A percentile compares a stretch with the other conserved stretches of the same genome.
Conservation (phyloP, 495 filamentous ascomycete species). For the Achaetomiella virescens region DNA sequence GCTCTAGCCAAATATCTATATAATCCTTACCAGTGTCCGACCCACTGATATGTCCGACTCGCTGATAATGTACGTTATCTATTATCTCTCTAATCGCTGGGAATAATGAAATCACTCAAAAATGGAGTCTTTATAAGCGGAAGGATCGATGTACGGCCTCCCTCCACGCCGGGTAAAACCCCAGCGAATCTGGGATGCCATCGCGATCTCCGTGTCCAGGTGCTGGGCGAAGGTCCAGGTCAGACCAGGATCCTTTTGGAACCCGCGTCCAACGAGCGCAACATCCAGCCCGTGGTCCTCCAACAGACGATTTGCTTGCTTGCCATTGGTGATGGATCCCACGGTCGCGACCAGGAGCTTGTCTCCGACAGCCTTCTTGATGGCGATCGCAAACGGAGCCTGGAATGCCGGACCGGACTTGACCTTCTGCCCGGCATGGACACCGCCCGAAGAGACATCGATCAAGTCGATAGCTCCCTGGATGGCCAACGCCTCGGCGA, state of each 20-base stretch:
- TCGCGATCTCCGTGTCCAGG: slow-evolving; percentile 8
- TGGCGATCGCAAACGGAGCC: slow-evolving; percentile 43
- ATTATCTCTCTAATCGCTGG: neutral
- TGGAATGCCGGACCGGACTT: slow-evolving; percentile 56
- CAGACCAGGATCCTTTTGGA: slow-evolving; percentile 63
- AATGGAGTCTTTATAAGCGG: slow-evolving; percentile 1
- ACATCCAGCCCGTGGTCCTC: slow-evolving; percentile 48
- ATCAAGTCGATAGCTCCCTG: slow-evolving; percentile 55
- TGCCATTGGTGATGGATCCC: slow-evolving; percentile 53
- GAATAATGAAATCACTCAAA: slow-evolving; percentile 1
- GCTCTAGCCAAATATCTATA: no score
- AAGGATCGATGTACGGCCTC: slow-evolving; percentile 2
- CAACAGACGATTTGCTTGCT: slow-evolving; percentile 48
- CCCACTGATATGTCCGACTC: no score
- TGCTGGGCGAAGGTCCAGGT: slow-evolving; percentile 47
- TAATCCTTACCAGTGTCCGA: no score
- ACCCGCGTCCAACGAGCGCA: slow-evolving; percentile 53
- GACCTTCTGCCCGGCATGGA: slow-evolving; percentile 52
- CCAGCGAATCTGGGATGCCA: slow-evolving; percentile 6
- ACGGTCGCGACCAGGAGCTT: slow-evolving; percentile 51
- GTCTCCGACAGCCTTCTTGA: slow-evolving; percentile 58
- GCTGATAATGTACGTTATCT: neutral
- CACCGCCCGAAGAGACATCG: slow-evolving; percentile 58
- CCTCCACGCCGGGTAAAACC: slow-evolving; percentile 7
- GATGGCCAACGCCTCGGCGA: slow-evolving; percentile 42